Evolutionary conservation across 2,329 filamentous ascomycete species (phyloP).

Genomic region (Ascochyta fabae): DNA sequence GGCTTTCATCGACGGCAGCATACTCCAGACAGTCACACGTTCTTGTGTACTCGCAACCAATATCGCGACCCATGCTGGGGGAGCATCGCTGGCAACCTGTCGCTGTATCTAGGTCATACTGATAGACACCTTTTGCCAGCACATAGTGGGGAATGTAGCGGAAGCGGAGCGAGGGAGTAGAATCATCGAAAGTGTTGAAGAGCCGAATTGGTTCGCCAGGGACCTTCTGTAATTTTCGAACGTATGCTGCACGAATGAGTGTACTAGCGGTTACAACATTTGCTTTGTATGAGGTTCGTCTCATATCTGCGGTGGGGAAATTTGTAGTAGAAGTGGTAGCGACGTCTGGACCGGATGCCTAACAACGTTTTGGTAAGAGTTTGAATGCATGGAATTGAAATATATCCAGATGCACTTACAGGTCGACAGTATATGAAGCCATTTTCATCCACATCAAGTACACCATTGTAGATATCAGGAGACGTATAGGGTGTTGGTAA

Average conservation of each 20-base stretch:
- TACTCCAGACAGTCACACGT: conserved; percentile 73
- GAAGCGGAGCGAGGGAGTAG: conserved; percentile 67
- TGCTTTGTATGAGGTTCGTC: conserved; percentile 31
- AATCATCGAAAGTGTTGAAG: conserved; percentile 66
- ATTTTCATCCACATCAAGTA: conserved; percentile 45
- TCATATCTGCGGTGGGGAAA: conserved; percentile 49
- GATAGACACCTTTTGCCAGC: conserved; percentile 63
- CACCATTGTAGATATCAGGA: conserved; percentile 51
- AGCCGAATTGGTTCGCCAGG: conserved; percentile 60
- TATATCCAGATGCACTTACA: conserved; percentile 25
- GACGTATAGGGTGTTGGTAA: conserved; percentile 6
- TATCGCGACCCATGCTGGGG: conserved; percentile 58
- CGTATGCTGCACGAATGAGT: conserved; percentile 50
- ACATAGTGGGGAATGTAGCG: conserved; percentile 70
- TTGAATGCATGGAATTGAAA: no score
- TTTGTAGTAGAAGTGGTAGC: conserved; percentile 26
- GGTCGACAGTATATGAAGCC: conserved; percentile 46
- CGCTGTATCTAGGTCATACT: conserved; percentile 67
- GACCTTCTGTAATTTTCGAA: conserved; percentile 35
- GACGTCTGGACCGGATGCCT: conserved; percentile 3
- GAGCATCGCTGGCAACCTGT: conserved; percentile 70
- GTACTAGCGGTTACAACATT: conserved; percentile 41
- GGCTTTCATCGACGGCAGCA: conserved; percentile 57
- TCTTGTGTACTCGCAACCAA: conserved; percentile 67
- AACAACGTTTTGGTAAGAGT: neutral